A percentile compares a stretch with the other conserved stretches of the same genome.
Conservation (phyloP, 768 basidiomycete genomes). For the Podaxis sp. region DNA sequence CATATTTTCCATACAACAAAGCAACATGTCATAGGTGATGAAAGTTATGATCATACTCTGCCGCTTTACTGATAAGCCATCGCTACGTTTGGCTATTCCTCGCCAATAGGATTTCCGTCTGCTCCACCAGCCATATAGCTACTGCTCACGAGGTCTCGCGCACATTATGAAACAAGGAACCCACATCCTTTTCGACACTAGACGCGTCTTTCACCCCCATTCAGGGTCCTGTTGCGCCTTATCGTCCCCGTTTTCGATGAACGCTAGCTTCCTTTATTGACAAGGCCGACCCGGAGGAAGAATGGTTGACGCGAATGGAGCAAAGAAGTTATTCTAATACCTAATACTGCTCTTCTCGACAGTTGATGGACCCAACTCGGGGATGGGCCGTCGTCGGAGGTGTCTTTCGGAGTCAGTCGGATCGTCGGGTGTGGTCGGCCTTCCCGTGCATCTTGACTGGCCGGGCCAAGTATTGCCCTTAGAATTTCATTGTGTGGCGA, state of each 20-base stretch:
- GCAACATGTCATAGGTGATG: conserved; percentile 2
- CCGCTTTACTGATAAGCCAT: not conserved
- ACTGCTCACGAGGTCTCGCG: not conserved
- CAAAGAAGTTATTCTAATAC: not conserved
- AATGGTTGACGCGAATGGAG: not conserved
- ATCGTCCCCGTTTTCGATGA: not conserved
- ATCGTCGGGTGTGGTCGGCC: not conserved
- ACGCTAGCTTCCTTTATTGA: not conserved
- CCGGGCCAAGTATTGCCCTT: not conserved
- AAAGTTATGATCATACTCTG: not conserved
- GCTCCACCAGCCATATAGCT: not conserved
- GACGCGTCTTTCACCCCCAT: not conserved
- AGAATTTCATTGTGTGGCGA: not conserved
- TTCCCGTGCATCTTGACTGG: not conserved
- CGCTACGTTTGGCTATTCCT: not conserved
- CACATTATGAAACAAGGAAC: not conserved
- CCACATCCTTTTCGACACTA: not conserved
- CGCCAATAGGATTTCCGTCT: not conserved
- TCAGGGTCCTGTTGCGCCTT: not conserved
- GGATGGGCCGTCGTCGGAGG: not conserved
- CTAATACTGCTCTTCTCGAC: not conserved
- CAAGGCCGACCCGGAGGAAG: conserved; percentile 1
- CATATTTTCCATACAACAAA: not conserved
- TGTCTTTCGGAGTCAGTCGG: not conserved
- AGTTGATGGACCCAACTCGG: not conserved